Evolutionary conservation across 768 basidiomycete genomes (phyloP), one percentile per base, ranked within the genome.

Genomic region (Leccinum rimulosum): DNA sequence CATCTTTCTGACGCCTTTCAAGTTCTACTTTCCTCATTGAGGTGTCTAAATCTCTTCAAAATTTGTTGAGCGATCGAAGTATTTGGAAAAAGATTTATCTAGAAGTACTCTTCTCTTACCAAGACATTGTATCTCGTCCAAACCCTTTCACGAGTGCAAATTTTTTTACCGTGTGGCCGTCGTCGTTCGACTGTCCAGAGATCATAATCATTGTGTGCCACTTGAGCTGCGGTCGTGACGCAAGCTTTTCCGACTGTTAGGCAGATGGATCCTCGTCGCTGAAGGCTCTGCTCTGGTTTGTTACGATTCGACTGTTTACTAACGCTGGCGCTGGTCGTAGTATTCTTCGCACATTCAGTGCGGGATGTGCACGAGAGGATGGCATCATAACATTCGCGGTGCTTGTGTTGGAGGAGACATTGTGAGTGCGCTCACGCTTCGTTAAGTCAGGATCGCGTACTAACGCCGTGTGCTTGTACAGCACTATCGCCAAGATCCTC

Each of bases 201-300:
- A 27, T 27, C 27, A 27, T 31, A 15, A 15, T 54, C 14, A 36
- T 43, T 12, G 54, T 27, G 36, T 52, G 40, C 15, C 22, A 19
- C 33, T 27, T 62, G 30, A 35, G 5, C 9, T 36, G 63, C 11
- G n/a, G 58, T 3, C n/a, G 28, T 22, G 38, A 33, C 8, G 61
- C 40, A 15, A 43, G 27, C 6, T 11, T 60, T 6, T 63, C 38
- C 8, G 50, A 22, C 22, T 64, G 14, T 33, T 63, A 15, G 53
- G 53, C 40, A 57, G 61, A 30, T 63, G 53, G 58, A 38, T 55
- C 8, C 31, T 63, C 22, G 57, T 63, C n/a, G 63, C 52, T 27
- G 56, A 56, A 17, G 61, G 55, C 0, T 52, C 63, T 8, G 43
- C 9, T 4, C 51, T 64, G n/a, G 14, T 52, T 17, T 60, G 61